Evolutionary conservation across 164 flowering plant species (phyloP), one percentile per base, ranked within the genome.

Genomic region (Chloranthus sessilifolius): DNA sequence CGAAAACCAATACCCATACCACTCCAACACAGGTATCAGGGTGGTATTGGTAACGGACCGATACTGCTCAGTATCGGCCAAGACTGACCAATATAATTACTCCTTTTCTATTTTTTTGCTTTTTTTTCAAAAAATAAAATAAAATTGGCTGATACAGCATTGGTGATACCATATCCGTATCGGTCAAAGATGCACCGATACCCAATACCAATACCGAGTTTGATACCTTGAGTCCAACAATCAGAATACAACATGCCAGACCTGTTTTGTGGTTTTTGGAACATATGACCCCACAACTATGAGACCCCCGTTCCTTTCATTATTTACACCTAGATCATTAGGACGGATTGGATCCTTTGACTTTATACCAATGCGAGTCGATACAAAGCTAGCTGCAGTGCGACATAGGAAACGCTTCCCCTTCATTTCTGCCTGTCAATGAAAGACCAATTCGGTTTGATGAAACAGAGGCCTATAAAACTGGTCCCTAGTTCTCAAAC

Each of bases 341-440:
- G 96, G 95, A 26, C 69, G 59, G 30, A 94, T 66, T 49, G 92
- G 90, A 79, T 81, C 71, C 69, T 67, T 80, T 52, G 88, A 75
- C 33, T 64, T 76, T 52, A 94, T 87, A 53, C 99, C 99, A 63
- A 94, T 70, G 17, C 88, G 69, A 40, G 97, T 74, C 60, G 99
- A 94, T 55, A 94, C 99, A 76, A 94, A 94, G 62, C 95, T 94
- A 68, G 99, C 99, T 56, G 99, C 97, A 52, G 97, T 83, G 17
- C 99, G 92, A 70, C 99, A 94, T 58, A 94, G 67, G 71, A 81
- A 94, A 40, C 66, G 77, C 60, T 85, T 89, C 39, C 99, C 99
- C 67, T 74, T 85, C 58, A 77, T 37, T 71, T 89, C 99, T 43
- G 99, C 99, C 99, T 94, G 80, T 19, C 44, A 64, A 58, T 58